These are phyloP conservation scores for Glarea lozoyensis DNA, from an alignment of 495 filamentous ascomycete species.

Conservation along the genomic window DNA sequence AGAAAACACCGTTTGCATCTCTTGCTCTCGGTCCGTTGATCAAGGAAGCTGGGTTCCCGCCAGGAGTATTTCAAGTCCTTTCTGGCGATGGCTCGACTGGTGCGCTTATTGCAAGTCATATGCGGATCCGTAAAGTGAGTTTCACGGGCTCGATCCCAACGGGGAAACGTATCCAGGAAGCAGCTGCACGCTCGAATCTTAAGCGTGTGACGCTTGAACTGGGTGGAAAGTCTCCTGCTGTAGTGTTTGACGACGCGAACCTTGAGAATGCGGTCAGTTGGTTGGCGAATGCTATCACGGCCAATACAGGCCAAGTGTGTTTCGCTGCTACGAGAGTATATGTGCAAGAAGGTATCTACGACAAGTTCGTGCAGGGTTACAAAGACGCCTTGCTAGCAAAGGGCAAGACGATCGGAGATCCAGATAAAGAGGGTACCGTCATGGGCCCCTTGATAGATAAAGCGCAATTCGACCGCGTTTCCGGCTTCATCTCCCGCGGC, in stretches of 20 bases:
- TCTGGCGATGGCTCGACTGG: conserved; percentile 36
- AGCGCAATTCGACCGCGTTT: conserved; percentile 51
- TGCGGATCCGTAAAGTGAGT: conserved; percentile 48
- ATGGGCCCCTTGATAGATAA: conserved; percentile 64
- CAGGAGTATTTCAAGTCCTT: conserved; percentile 49
- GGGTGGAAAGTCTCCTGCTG: conserved; percentile 54
- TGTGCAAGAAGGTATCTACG: conserved; percentile 47
- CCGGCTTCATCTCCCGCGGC: conserved; percentile 53
- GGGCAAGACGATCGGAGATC: conserved; percentile 40
- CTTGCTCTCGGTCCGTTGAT: conserved; percentile 63
- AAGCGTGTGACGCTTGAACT: conserved; percentile 62
- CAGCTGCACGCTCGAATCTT: conserved; percentile 49
- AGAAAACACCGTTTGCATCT: conserved; percentile 66
- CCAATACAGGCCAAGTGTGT: conserved; percentile 47
- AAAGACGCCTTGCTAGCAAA: conserved; percentile 24
- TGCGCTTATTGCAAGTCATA: conserved; percentile 41
- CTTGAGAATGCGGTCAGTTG: conserved; percentile 43
- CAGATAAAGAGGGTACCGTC: conserved; percentile 45
- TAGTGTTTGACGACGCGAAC: conserved; percentile 57
- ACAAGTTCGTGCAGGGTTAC: conserved; percentile 33
- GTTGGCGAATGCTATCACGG: conserved; percentile 31
- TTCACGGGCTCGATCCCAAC: conserved; percentile 55
- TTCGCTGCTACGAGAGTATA: conserved; percentile 40
- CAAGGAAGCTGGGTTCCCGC: conserved; percentile 63
- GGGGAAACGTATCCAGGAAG: conserved; percentile 44